Evolutionary conservation across 2,329 filamentous ascomycete species (phyloP).

Genomic region (Claviceps paspali): DNA sequence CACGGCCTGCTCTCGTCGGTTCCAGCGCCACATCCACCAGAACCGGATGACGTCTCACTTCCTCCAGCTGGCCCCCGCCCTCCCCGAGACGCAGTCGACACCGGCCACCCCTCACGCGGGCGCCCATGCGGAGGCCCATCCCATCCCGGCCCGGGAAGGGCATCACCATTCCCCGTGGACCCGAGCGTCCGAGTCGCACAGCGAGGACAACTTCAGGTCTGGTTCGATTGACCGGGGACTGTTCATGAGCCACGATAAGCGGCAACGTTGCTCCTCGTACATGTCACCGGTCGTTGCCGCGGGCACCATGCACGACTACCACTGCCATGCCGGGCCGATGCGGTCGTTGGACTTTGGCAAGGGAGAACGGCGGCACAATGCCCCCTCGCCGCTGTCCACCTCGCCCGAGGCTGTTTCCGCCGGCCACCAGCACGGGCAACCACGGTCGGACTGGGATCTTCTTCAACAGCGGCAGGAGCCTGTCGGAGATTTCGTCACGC

Average conservation of each 20-base stretch:
- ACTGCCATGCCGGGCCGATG: conserved; percentile 29
- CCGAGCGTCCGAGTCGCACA: conserved; percentile 21
- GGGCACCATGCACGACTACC: conserved; percentile 37
- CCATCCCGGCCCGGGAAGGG: conserved; percentile 22
- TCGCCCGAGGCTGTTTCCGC: conserved; percentile 17
- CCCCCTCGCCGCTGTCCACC: conserved; percentile 24
- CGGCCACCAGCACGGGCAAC: conserved; percentile 27
- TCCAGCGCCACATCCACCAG: conserved; percentile 28
- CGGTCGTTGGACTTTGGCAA: conserved; percentile 27
- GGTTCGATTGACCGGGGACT: conserved; percentile 48
- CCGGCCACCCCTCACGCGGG: conserved; percentile 23
- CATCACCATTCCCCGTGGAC: conserved; percentile 22
- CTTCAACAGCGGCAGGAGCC: conserved; percentile 13
- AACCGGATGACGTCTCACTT: conserved; percentile 28
- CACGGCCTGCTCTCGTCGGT: conserved; percentile 10
- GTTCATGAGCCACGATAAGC: conserved; percentile 46
- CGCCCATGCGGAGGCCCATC: conserved; percentile 5
- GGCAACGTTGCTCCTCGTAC: conserved; percentile 48
- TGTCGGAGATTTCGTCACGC: conserved; percentile 1
- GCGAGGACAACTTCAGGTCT: conserved; percentile 37
- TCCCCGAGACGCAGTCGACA: conserved; percentile 15
- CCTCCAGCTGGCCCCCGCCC: conserved; percentile 20
- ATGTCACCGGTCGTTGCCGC: conserved; percentile 34
- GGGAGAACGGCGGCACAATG: conserved; percentile 13
- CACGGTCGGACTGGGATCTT: conserved; percentile 30